Conservation (phyloP, 2,329 filamentous ascomycete genomes). For the Xylariaceae sp. region DNA sequence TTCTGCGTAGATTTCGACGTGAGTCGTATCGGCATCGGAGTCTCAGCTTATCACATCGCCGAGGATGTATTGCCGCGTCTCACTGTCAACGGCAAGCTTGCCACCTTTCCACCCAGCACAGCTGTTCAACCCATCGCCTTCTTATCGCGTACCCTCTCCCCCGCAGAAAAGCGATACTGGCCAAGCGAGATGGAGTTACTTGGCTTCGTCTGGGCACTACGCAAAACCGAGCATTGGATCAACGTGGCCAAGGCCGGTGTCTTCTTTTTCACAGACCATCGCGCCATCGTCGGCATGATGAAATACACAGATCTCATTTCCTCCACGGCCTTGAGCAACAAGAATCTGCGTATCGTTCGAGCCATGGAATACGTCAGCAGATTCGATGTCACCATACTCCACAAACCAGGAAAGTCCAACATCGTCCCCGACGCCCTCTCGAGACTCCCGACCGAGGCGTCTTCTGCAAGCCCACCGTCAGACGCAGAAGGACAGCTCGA, state of each 20-base stretch:
- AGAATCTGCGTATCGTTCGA: conserved; percentile 3
- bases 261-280: conserved; percentile 9
- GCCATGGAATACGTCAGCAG: conserved; percentile 10
- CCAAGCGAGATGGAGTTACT: conserved; percentile 7
- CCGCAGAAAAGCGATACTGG: background rate
- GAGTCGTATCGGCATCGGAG: background rate
- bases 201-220: conserved; percentile 4
- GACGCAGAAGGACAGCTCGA: background rate
- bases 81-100: background rate
- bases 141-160: background rate
- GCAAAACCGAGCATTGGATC: conserved; percentile 4
- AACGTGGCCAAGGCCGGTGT: background rate
- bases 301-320: conserved; percentile 6
- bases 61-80: background rate
- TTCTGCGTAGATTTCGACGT: background rate
- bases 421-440: conserved; percentile 9
- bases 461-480: background rate
- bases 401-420: conserved; percentile 6
- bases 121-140: background rate
- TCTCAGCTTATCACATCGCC: background rate
- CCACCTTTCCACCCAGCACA: background rate
- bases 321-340: conserved; percentile 7
- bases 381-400: background rate
- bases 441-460: background rate
- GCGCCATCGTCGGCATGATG: conserved; percentile 5